Base-by-base conservation (phyloP, 805 yeast species). In the Ogataea henricii region DNA sequence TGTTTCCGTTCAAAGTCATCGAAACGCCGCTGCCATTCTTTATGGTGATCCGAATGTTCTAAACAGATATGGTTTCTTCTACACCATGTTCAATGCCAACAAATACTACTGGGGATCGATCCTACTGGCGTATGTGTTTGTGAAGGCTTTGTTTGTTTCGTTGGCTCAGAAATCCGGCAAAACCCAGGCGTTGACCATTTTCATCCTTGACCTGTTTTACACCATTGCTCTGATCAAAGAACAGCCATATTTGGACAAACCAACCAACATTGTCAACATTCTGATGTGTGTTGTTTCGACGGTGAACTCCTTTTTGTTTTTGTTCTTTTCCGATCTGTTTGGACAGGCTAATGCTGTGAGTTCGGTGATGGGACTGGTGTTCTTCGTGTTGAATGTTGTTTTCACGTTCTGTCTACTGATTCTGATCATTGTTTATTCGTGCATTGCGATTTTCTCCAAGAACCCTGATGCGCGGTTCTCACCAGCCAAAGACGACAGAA, bases 311-410 rank as follows among this genome's bases (percentile, higher is more conserved):
- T 83, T 89, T 67, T 75, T 91, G 53, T 91, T 89, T 71, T 64
- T 88, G 54, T 91, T 91, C 73, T 91, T 89, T 64, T 87, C 96
- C 3, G 84, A 86, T 60, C 70, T 91, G 53, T 89, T 87, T 69
- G 83, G 85, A 43, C 96, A 90, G 69, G 83, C 89, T 7, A 83
- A 82, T 17, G 78, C 80, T 7, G 97, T 88, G 10, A 73, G 83
- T 12, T 84, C 96, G 1, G 80, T 91, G 47, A 88, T 91, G 96
- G 97, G 95, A 0, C 86, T 96, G 82, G 76, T 91, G 1, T 91
- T 88, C 69, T 91, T 91, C 66, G 76, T 91, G 47, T 66, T 91
- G 65, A 91, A 91, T 65, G 97, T 97, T 6, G 95, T 92, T 4
- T 90, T 87, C 62, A 82, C 96, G 7, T 74, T 88, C 55, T 74